Evolutionary conservation across 2,329 filamentous ascomycete genomes (phyloP).

Genomic region (Aureobasidium subglaciale): DNA sequence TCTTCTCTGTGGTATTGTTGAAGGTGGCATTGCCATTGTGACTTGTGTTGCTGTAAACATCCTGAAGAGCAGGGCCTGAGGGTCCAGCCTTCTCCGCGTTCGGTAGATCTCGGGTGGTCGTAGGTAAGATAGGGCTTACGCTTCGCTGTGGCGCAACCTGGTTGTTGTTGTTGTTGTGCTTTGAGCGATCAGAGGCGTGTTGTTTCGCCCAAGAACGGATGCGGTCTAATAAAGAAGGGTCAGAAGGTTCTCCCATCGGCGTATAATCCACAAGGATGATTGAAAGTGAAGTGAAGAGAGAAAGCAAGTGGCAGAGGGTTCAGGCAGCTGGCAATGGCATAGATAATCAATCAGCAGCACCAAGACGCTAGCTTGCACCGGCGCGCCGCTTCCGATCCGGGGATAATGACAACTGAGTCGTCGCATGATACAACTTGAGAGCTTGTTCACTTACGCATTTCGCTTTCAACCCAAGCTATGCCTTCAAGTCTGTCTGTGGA

Average conservation of each 20-base stretch:
- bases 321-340: neutral
- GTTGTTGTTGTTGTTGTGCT: slow-evolving; percentile 18
- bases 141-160: slow-evolving; percentile 18
- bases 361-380: slow-evolving; percentile 7
- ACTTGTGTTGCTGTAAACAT: slow-evolving; percentile 22
- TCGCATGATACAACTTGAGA: neutral
- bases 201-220: slow-evolving; percentile 44
- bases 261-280: slow-evolving; percentile 19
- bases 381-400: slow-evolving; percentile 6
- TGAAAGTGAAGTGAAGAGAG: slow-evolving; percentile 13
- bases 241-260: slow-evolving; percentile 50
- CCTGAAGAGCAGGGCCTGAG: slow-evolving; percentile 13
- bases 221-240: slow-evolving; percentile 45
- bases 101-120: slow-evolving; percentile 17
- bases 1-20: slow-evolving; percentile 26
- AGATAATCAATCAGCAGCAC: slow-evolving; percentile 2
- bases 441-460: slow-evolving; percentile 8
- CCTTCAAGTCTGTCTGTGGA: neutral
- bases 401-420: neutral
- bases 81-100: neutral
- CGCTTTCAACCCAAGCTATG: neutral
- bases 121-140: slow-evolving; percentile 28
- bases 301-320: slow-evolving; percentile 6
- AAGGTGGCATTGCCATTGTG: slow-evolving; percentile 20
- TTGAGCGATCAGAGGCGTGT: slow-evolving; percentile 30